Evolutionary conservation across 2,329 filamentous ascomycete genomes (phyloP).

Genomic region (Colletotrichum sp.): DNA sequence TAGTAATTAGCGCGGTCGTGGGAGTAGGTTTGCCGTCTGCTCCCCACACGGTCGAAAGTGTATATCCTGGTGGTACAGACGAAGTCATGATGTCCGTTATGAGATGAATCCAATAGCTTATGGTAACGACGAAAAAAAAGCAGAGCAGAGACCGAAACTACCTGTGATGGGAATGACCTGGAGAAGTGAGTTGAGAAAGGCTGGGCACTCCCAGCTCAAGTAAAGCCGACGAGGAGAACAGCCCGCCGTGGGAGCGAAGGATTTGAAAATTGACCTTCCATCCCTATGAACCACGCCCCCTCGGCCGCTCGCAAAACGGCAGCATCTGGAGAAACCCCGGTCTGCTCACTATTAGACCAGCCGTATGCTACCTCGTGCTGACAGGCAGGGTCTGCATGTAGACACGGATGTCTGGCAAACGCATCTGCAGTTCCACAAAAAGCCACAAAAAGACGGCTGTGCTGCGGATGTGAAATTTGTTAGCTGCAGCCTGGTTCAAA

Average conservation of each 20-base stretch:
- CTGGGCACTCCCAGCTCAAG: neutral
- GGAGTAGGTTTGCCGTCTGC: too few relatives aligned
- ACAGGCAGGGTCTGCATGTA: neutral
- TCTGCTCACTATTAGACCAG: neutral
- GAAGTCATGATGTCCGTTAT: fast-evolving
- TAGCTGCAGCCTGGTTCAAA: neutral
- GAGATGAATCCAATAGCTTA: fast-evolving
- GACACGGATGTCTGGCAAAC: neutral
- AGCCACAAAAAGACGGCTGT: neutral
- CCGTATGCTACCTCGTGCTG: neutral
- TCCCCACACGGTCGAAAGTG: fast-evolving
- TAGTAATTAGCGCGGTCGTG: neutral
- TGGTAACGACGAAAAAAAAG: fast-evolving
- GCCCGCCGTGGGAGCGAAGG: neutral
- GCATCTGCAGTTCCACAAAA: neutral
- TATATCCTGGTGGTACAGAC: fast-evolving
- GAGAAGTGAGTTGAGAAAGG: neutral
- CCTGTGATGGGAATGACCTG: neutral
- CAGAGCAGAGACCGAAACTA: neutral
- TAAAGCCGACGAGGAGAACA: neutral
- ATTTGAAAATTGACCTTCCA: neutral
- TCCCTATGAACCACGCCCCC: neutral
- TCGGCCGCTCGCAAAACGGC: neutral
- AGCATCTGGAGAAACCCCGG: neutral
- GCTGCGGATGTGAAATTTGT: neutral